phyloP scores from a whole-genome alignment of 176 grass and related monocot genomes.

The Musa troglodytarum region DNA sequence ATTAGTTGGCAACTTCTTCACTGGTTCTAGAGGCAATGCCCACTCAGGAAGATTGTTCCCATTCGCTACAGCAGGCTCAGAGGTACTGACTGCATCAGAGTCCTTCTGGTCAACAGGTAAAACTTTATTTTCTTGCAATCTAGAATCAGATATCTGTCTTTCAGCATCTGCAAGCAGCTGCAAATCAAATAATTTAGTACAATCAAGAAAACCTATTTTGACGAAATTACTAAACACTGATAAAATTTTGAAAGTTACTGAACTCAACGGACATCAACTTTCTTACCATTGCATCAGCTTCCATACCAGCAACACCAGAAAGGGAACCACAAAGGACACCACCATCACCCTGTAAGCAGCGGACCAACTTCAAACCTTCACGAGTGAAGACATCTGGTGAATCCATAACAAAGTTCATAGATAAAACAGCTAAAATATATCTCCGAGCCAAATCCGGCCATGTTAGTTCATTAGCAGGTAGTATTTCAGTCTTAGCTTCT shows the following conservation, averaged over 20 bases:
- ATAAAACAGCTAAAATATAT: conserved; percentile 74
- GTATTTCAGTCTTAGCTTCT: conserved; percentile 64
- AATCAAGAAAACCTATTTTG: neutral
- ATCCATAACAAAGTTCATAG: conserved; percentile 62
- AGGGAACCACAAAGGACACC: conserved; percentile 80
- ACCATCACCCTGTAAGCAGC: conserved; percentile 87
- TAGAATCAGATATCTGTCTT: conserved; percentile 49
- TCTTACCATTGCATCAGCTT: conserved; percentile 91
- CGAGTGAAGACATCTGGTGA: conserved; percentile 71
- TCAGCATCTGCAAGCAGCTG: conserved; percentile 90
- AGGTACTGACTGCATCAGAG: conserved; percentile 37
- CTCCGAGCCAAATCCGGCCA: conserved; percentile 94
- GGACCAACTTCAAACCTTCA: conserved; percentile 88
- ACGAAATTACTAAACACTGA: too few species aligned
- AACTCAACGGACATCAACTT: conserved; percentile 5
- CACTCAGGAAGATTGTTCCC: conserved; percentile 63
- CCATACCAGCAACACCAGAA: conserved; percentile 81
- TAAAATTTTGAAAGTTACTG: too few species aligned
- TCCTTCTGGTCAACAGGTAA: conserved; percentile 68
- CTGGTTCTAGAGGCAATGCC: conserved; percentile 82
- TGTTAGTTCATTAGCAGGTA: conserved; percentile 78
- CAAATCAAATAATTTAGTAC: conserved; percentile 45
- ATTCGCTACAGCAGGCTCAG: conserved; percentile 40
- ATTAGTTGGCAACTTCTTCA: conserved; percentile 97
- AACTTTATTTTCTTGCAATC: conserved; percentile 48